Conservation (phyloP, 441 rosid genomes). For the Corymbia citriodora region DNA sequence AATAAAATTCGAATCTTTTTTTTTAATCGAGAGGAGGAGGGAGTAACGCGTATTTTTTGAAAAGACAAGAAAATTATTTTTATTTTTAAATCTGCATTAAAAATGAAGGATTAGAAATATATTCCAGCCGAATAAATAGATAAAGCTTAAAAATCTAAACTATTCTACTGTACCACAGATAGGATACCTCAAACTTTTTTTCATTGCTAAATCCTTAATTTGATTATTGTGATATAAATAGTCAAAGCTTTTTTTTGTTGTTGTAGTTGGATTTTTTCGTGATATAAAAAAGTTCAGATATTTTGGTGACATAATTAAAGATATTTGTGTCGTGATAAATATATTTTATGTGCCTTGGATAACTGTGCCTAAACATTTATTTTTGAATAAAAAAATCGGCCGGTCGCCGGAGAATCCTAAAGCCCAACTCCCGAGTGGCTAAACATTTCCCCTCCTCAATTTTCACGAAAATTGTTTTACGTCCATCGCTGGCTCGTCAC, state of each 20-base stretch:
- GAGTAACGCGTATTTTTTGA: background rate
- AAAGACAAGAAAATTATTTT: background rate
- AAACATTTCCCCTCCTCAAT: background rate
- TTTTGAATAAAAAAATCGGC: background rate
- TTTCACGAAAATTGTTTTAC: background rate
- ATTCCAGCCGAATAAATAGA: background rate
- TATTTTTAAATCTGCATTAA: background rate
- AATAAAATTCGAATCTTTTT: background rate
- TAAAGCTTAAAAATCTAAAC: background rate
- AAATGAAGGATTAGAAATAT: background rate
- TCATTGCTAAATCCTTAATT: no score
- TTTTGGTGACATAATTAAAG: no score
- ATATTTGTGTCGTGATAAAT: no score
- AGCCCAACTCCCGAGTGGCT: background rate
- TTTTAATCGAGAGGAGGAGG: background rate
- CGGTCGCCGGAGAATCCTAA: background rate
- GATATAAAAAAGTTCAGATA: no score
- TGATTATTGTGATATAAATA: no score
- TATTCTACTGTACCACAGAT: rapidly evolving
- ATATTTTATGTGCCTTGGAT: background rate
- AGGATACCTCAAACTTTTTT: no score
- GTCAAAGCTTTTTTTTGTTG: no score
- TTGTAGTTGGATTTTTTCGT: no score
- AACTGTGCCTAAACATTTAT: background rate
- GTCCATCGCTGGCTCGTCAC: background rate